A percentile compares a stretch with the other conserved stretches of the same genome.
These are phyloP conservation scores for Senna tora DNA, from an alignment of 306 rosid genomes.

Conservation along the genomic window DNA sequence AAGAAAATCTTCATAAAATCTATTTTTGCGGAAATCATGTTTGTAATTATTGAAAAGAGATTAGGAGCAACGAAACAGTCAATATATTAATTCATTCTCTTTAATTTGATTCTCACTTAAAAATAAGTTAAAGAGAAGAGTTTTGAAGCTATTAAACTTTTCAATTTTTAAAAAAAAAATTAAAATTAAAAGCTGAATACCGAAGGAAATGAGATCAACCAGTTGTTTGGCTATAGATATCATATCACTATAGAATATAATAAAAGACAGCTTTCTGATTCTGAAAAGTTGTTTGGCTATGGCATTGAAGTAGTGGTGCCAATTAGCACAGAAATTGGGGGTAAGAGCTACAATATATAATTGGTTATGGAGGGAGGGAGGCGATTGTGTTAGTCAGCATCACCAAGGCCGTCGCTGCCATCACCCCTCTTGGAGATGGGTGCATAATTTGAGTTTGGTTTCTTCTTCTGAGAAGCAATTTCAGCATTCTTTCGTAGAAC, in stretches of 20 bases:
- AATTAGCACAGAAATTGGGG: too few species aligned
- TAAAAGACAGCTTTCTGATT: not conserved
- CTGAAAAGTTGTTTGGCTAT: not conserved
- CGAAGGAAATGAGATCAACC: not conserved
- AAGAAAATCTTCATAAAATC: not conserved
- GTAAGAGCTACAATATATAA: too few species aligned
- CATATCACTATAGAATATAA: not conserved
- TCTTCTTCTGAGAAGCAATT: constrained; percentile 82
- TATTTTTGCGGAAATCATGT: not conserved
- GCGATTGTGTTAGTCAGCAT: constrained; percentile 67
- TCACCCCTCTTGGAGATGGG: constrained; percentile 92
- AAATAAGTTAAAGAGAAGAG: constrained; percentile 1
- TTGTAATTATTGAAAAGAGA: not conserved
- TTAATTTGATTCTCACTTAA: not conserved
- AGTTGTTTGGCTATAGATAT: too few species aligned
- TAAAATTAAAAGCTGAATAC: not conserved
- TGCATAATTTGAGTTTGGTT: constrained; percentile 61
- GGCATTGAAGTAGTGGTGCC: constrained; percentile 27
- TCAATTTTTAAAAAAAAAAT: too few species aligned
- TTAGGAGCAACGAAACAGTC: not conserved
- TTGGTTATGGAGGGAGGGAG: not conserved
- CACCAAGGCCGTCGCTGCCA: constrained; percentile 98
- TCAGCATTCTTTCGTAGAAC: constrained; percentile 93
- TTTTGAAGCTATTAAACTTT: not conserved
- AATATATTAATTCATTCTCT: not conserved